These are phyloP conservation scores for Haplosporangium gracile DNA, from an alignment of 192 early-diverging fungal genomes.

Conservation along the genomic window DNA sequence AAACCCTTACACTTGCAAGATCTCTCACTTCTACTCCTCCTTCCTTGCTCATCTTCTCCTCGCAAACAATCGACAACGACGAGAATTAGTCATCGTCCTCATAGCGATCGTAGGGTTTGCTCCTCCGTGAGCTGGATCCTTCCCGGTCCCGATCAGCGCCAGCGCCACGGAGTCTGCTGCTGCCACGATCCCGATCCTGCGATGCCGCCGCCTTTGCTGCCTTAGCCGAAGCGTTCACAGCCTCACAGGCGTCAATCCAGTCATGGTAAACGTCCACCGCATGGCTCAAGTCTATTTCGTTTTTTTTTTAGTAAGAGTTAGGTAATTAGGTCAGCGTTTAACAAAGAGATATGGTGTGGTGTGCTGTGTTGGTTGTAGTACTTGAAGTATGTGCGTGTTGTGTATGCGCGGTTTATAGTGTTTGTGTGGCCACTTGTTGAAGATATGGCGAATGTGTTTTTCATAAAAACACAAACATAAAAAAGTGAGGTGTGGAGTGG, in stretches of 20 bases:
- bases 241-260: constrained; percentile 94
- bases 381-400: too few relatives aligned
- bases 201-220: constrained; percentile 41
- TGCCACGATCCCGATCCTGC: constrained; percentile 38
- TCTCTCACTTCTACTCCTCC: background rate
- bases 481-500: background rate
- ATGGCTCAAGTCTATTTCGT: constrained; percentile 73
- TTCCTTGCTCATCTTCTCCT: background rate
- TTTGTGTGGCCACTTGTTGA: too few relatives aligned
- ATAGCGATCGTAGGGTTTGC: constrained; percentile 47
- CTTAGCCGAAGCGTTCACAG: constrained; percentile 54
- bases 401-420: too few relatives aligned
- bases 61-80: background rate
- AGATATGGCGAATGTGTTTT: too few relatives aligned
- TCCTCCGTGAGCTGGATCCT: constrained; percentile 31
- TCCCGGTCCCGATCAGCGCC: constrained; percentile 24
- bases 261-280: constrained; percentile 93
- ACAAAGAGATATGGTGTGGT: too few relatives aligned
- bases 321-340: too few relatives aligned
- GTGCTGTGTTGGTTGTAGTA: too few relatives aligned
- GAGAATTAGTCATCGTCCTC: constrained; percentile 28
- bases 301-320: background rate
- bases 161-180: constrained; percentile 18
- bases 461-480: too few relatives aligned
- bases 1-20: background rate